phyloP scores from a whole-genome alignment of 805 yeast genomes.

The Candida nitratophila region DNA sequence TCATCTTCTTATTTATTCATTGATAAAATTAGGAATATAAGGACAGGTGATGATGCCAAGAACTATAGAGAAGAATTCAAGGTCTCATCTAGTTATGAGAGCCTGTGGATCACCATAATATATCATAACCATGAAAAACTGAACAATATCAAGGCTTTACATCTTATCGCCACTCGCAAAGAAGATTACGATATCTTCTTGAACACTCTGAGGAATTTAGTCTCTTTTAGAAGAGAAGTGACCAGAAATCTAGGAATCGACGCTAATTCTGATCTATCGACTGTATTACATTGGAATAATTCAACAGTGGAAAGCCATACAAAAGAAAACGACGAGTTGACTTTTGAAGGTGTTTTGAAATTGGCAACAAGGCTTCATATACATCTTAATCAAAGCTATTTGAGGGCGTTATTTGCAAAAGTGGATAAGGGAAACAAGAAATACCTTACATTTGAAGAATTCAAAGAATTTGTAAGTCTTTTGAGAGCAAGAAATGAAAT shows the following conservation, averaged over 20 bases:
- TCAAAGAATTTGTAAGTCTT: slow-evolving; percentile 63
- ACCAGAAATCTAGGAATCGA: slow-evolving; percentile 53
- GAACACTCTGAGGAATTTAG: slow-evolving; percentile 47
- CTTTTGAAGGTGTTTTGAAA: slow-evolving; percentile 61
- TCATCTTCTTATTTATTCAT: slow-evolving; percentile 38
- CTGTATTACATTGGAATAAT: slow-evolving; percentile 57
- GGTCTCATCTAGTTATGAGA: slow-evolving; percentile 55
- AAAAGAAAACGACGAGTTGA: slow-evolving; percentile 30
- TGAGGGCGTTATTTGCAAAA: slow-evolving; percentile 42
- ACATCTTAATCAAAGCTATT: slow-evolving; percentile 49
- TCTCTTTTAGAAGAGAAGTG: slow-evolving; percentile 50
- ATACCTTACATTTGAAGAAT: slow-evolving; percentile 61
- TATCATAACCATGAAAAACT: slow-evolving; percentile 53
- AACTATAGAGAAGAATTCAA: slow-evolving; percentile 84
- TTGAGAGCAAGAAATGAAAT: slow-evolving; percentile 66
- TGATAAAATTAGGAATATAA: slow-evolving; percentile 58
- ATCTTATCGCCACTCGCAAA: slow-evolving; percentile 56
- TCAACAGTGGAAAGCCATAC: slow-evolving; percentile 20
- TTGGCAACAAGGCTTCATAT: slow-evolving; percentile 66
- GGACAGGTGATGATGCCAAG: slow-evolving; percentile 64
- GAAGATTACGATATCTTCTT: slow-evolving; percentile 49
- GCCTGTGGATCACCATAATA: slow-evolving; percentile 75
- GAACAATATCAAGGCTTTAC: slow-evolving; percentile 68
- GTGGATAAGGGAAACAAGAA: slow-evolving; percentile 46
- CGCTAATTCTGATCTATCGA: slow-evolving; percentile 30